Evolutionary conservation across 352 stramenopile species (phyloP).

Genomic region (Phytophthora vignae): DNA sequence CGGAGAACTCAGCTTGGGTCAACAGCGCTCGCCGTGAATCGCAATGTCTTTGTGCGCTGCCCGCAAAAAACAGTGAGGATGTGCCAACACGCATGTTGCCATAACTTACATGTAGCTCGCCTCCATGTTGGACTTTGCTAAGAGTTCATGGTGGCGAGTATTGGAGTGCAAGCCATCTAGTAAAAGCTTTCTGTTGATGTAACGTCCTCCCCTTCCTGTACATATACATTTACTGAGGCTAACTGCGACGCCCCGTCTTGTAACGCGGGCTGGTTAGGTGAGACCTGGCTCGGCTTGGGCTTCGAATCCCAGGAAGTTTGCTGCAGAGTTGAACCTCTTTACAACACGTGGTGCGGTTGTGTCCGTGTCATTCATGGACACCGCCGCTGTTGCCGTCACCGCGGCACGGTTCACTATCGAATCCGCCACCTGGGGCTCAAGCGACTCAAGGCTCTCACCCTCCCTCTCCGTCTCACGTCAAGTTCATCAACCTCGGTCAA

Average conservation of each 20-base stretch:
- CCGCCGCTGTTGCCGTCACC: conserved; percentile 8
- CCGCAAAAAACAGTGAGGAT: conserved; percentile 9
- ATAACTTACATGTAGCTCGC: background rate
- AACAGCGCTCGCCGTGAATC: background rate
- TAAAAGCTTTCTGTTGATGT: too few species aligned
- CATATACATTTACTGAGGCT: background rate
- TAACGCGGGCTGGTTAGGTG: conserved; percentile 36
- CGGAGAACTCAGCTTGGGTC: background rate
- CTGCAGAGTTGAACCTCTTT: conserved; percentile 30
- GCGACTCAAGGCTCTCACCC: background rate
- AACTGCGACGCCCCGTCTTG: conserved; percentile 25
- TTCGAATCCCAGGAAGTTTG: background rate
- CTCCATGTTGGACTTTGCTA: background rate
- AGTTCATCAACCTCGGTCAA: background rate
- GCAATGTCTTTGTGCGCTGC: conserved; percentile 26
- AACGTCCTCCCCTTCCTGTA: background rate
- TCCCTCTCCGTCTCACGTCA: conserved; percentile 5
- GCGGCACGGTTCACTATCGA: conserved; percentile 35
- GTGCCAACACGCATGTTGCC: conserved; percentile 10
- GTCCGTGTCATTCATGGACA: conserved; percentile 16
- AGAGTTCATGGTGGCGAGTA: too few species aligned
- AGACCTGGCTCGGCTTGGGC: conserved; percentile 30
- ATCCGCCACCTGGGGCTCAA: conserved; percentile 21
- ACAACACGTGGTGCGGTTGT: conserved; percentile 18
- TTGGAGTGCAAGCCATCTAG: too few species aligned